Base-by-base conservation (phyloP, 192 early-diverging fungal genomes). In the Gryganskiella cystojenkinii region DNA sequence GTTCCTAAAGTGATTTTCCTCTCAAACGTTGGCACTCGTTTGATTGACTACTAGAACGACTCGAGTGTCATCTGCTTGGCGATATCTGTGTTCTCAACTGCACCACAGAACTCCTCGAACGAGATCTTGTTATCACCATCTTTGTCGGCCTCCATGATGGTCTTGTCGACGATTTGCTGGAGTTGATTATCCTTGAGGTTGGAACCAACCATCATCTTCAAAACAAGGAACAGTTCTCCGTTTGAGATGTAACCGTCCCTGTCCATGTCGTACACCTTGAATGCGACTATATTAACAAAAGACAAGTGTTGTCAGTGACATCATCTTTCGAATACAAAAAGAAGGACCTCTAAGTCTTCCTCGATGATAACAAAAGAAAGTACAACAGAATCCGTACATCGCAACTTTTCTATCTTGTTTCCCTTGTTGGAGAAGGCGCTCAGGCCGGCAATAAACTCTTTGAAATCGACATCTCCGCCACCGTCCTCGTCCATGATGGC, bases 161-260 rank as follows among this genome's bases (percentile, higher is more conserved):
- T 98, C 86, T 99, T 99, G 85, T 99, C 98, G 13, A 99, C 98
- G 71, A 99, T 97, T 82, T 99, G 98, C 76, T 99, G 98, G 15
- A 99, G 89, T 85, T 99, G 98, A 27, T 93, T 88, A 55, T 96
- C 96, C 54, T 92, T 93, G 52, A 99, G 84, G 79, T 99, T 99
- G 81, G 92, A 97, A 34, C 97, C 98, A 13, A 98, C 96, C 98
- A 99, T 99, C 96, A 97, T 99, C 85, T 99, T 98, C 40, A 99
- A 87, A 0, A 99, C 98, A 60, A 97, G 80, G 82, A 97, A 99
- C 30, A 99, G 87, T 85, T 99, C 98, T 49, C 98, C 98, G 74
- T 99, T 99, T 37, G 96, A 98, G 65, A 99, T 98, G 73, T 82
- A 98, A 15, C 98, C 98, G 81, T 99, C 98, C 31, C 97, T 87